These are phyloP conservation scores for Cryphonectria naterciae DNA, from an alignment of 2,329 filamentous ascomycete genomes.

Conservation along the genomic window DNA sequence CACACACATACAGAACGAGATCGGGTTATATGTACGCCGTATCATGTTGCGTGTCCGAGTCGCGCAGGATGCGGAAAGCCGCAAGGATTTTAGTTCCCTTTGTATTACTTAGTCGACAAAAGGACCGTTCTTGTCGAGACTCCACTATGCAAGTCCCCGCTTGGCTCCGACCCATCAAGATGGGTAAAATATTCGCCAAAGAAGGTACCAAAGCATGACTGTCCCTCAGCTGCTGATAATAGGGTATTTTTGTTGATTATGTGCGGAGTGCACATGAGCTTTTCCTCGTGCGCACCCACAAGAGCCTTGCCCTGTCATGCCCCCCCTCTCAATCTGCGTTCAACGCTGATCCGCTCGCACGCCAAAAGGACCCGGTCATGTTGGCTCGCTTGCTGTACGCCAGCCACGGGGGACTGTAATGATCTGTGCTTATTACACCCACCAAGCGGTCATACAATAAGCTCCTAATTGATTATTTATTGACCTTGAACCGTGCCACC, in stretches of 20 bases:
- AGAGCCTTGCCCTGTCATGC: background rate
- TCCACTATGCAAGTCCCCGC: background rate
- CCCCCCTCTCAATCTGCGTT: background rate
- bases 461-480: background rate
- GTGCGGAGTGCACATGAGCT: background rate
- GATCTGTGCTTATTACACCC: background rate
- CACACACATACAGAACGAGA: background rate
- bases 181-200: background rate
- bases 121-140: background rate
- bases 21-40: background rate
- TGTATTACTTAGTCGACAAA: conserved; percentile 5
- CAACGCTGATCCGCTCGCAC: background rate
- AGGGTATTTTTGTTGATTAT: background rate
- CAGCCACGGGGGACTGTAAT: background rate
- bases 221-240: too few species aligned
- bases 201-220: background rate
- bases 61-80: background rate
- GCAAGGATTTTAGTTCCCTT: background rate
- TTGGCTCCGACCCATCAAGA: background rate
- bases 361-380: background rate
- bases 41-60: background rate
- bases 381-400: background rate
- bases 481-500: background rate
- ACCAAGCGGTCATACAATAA: background rate
- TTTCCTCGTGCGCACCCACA: background rate